phyloP scores from a whole-genome alignment of 257 asterid species.

The Solanum piurae region DNA sequence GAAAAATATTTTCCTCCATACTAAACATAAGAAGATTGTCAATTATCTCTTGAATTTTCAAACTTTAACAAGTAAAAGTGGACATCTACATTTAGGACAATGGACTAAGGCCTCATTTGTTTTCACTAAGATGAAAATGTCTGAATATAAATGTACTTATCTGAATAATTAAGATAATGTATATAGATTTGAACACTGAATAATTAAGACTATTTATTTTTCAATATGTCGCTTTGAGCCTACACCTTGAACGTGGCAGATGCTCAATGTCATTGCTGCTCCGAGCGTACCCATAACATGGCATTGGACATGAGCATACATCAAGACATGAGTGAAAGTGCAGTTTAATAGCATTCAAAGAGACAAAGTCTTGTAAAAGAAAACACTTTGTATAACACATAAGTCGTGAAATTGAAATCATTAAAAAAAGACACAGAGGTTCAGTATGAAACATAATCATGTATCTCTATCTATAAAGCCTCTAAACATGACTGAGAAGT shows the following conservation, averaged over 20 bases:
- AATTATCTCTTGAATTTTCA: not conserved
- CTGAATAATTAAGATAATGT: not conserved
- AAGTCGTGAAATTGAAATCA: not conserved
- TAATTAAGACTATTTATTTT: not conserved
- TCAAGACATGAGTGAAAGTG: not conserved
- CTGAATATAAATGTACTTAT: not conserved
- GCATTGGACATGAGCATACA: not conserved
- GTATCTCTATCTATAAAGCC: not conserved
- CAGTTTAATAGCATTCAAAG: not conserved
- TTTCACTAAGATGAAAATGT: not conserved
- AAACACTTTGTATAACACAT: not conserved
- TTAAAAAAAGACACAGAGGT: not conserved
- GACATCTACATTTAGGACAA: not conserved
- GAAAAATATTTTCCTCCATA: not conserved
- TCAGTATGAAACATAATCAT: no score
- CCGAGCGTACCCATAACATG: not conserved
- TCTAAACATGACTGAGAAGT: not conserved
- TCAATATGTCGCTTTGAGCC: not conserved
- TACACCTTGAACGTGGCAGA: not conserved
- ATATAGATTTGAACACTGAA: not conserved
- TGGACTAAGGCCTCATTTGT: not conserved
- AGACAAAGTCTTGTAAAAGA: no score
- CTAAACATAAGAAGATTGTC: not conserved
- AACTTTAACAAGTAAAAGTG: not conserved
- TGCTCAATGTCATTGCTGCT: not conserved